A percentile compares a stretch with the other conserved stretches of the same genome.
phyloP scores from a whole-genome alignment of 495 filamentous ascomycete genomes.

The Bombardia bombarda region DNA sequence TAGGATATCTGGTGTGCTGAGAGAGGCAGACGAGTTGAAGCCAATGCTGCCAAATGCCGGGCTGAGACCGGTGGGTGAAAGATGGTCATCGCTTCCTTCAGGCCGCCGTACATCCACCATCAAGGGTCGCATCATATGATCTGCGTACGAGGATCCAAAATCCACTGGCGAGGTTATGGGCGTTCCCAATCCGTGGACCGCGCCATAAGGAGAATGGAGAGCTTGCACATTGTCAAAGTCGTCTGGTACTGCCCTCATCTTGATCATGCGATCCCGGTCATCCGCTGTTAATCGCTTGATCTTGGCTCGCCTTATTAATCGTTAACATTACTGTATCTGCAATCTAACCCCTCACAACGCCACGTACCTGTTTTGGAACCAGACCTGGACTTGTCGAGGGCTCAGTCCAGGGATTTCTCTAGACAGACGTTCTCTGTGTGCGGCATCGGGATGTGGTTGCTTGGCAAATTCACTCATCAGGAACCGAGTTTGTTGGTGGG shows the following conservation, averaged over 20 bases:
- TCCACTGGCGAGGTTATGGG: constrained; percentile 52
- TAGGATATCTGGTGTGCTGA: constrained; percentile 42
- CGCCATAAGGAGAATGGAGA: constrained; percentile 66
- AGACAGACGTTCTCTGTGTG: constrained; percentile 82
- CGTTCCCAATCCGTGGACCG: constrained; percentile 45
- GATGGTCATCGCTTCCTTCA: constrained; percentile 48
- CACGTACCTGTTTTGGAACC: constrained; percentile 93
- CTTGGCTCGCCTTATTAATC: constrained; percentile 69
- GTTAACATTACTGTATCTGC: constrained; percentile 8
- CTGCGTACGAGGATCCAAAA: constrained; percentile 40
- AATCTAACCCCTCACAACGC: neutral
- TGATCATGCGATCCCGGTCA: constrained; percentile 89
- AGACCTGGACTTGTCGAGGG: constrained; percentile 92
- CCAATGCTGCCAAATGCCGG: constrained; percentile 54
- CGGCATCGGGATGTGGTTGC: constrained; percentile 90
- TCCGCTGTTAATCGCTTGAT: constrained; percentile 89
- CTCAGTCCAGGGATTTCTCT: constrained; percentile 89
- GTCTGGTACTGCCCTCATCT: constrained; percentile 83
- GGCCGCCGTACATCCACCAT: constrained; percentile 53
- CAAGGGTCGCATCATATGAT: constrained; percentile 51
- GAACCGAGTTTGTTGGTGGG: constrained; percentile 93
- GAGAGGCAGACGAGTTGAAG: constrained; percentile 42
- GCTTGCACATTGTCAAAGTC: constrained; percentile 91
- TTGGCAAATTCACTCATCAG: constrained; percentile 96
- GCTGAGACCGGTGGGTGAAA: constrained; percentile 54